Percentiles rank a stretch among this genome's conserved stretches.
Conservation (phyloP, 495 filamentous ascomycete species). For the Talaromyces wortmannii region DNA sequence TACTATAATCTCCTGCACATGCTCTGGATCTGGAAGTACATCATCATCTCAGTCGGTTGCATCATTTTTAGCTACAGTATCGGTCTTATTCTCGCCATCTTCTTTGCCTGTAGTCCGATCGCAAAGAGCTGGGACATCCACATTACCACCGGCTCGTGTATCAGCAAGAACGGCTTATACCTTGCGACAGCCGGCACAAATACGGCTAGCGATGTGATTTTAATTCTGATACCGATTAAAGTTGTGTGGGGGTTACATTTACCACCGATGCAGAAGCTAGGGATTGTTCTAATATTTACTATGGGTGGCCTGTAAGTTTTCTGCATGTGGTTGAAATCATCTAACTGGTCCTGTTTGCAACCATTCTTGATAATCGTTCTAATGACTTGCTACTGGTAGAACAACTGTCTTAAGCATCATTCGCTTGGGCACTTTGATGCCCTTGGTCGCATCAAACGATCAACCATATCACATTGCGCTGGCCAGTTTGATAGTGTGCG, state of each 20-base stretch:
- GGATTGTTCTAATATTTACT: slow-evolving; percentile 13
- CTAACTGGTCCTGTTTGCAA: no score
- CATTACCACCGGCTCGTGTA: slow-evolving; percentile 19
- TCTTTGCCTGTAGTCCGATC: slow-evolving; percentile 34
- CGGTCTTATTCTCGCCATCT: slow-evolving; percentile 19
- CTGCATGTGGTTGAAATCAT: background rate
- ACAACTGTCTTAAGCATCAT: slow-evolving; percentile 20
- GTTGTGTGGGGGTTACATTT: slow-evolving; percentile 16
- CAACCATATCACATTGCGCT: slow-evolving; percentile 11
- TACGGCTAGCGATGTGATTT: slow-evolving; percentile 27
- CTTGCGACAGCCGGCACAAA: slow-evolving; percentile 32
- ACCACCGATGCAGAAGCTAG: slow-evolving; percentile 12
- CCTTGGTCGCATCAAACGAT: slow-evolving; percentile 11
- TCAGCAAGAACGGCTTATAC: slow-evolving; percentile 22
- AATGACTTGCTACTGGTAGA: slow-evolving; percentile 1
- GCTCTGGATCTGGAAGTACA: slow-evolving; percentile 9
- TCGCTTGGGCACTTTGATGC: slow-evolving; percentile 15
- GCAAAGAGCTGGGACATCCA: slow-evolving; percentile 22
- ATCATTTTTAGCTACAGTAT: slow-evolving; percentile 22
- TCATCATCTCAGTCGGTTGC: slow-evolving; percentile 9
- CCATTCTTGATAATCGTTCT: background rate
- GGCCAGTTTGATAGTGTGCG: slow-evolving; percentile 15
- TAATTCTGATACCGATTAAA: slow-evolving; percentile 28
- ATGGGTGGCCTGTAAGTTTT: slow-evolving; percentile 19
- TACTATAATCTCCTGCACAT: slow-evolving; percentile 19